Conservation (phyloP, 768 basidiomycete species). For the Kockovaella imperatae region DNA sequence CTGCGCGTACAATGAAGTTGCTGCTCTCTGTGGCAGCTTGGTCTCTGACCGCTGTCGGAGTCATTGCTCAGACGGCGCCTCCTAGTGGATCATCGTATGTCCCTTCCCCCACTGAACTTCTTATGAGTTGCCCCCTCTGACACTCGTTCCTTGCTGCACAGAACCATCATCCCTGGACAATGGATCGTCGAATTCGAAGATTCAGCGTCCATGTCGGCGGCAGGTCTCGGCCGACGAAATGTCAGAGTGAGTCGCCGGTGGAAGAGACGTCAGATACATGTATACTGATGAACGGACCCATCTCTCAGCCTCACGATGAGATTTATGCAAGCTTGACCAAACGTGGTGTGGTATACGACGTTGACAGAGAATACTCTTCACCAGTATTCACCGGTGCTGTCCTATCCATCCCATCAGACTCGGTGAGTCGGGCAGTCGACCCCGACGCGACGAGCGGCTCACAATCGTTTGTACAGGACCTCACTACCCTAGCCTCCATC, state of each 20-base stretch:
- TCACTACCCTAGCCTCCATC: conserved; percentile 47
- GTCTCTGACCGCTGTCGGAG: too few relatives aligned
- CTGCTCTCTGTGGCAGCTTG: too few relatives aligned
- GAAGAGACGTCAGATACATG: too few relatives aligned
- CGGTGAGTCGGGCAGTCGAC: conserved; percentile 17
- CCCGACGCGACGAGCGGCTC: conserved; percentile 10
- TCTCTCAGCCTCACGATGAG: conserved; percentile 14
- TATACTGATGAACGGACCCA: neutral
- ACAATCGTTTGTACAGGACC: conserved; percentile 49
- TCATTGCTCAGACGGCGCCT: too few relatives aligned
- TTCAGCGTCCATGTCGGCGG: conserved; percentile 23
- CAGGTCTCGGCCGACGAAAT: conserved; percentile 8
- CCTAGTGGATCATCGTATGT: too few relatives aligned
- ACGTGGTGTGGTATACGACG: conserved; percentile 23
- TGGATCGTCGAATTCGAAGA: conserved; percentile 59
- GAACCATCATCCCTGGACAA: conserved; percentile 48
- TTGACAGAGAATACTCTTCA: conserved; percentile 48
- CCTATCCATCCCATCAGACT: conserved; percentile 49
- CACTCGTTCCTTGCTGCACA: too few relatives aligned
- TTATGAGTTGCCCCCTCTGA: too few relatives aligned
- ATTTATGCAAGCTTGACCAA: conserved; percentile 48
- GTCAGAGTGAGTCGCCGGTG: neutral
- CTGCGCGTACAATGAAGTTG: too few relatives aligned
- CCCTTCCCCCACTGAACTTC: too few relatives aligned
- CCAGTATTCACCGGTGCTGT: conserved; percentile 56